Evolutionary conservation across 257 asterid species (phyloP).

Genomic region (Solanum appendiculatum): DNA sequence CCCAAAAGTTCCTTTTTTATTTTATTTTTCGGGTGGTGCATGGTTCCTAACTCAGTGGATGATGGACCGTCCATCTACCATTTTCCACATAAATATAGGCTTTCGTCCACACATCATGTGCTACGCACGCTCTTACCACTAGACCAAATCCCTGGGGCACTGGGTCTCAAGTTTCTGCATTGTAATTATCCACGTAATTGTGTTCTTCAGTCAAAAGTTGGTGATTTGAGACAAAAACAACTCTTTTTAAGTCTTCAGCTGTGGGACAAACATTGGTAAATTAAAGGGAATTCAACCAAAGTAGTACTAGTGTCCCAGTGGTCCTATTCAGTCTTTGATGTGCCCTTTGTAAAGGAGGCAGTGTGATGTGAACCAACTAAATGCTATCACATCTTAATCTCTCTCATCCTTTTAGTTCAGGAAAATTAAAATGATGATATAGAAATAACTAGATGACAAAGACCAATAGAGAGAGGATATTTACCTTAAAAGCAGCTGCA

Average conservation of each 20-base stretch:
- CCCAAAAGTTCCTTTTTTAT: neutral
- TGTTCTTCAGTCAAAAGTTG: neutral
- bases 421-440: neutral
- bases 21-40: neutral
- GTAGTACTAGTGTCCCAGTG: constrained; percentile 2
- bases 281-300: neutral
- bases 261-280: neutral
- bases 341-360: neutral
- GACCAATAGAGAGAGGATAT: neutral
- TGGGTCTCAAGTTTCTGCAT: neutral
- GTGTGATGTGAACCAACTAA: neutral
- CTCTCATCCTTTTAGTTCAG: neutral
- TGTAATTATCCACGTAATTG: neutral
- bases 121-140: neutral
- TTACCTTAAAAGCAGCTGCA: constrained; percentile 97
- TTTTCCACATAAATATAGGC: neutral
- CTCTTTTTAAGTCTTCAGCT: neutral
- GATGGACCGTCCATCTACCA: neutral
- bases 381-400: neutral
- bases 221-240: neutral
- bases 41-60: neutral
- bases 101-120: neutral
- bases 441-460: neutral
- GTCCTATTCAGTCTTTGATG: neutral
- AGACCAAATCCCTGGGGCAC: neutral